phyloP scores from a whole-genome alignment of 2,329 filamentous ascomycete genomes.

The Fusarium napiforme region DNA sequence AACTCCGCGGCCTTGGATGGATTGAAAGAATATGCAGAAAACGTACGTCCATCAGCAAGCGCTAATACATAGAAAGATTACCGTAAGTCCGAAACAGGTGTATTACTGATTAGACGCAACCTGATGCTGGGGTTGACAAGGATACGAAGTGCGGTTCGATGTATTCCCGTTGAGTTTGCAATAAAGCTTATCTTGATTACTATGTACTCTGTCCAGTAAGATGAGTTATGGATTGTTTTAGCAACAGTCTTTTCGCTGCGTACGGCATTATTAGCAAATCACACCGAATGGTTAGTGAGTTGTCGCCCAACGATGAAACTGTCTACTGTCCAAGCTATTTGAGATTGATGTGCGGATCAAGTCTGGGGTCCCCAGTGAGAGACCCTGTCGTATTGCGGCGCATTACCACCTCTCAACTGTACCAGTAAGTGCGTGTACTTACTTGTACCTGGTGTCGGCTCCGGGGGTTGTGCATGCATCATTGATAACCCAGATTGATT shows the following conservation, averaged over 20 bases:
- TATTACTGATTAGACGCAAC: constrained; percentile 11
- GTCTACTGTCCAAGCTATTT: neutral
- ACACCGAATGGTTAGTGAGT: constrained; percentile 11
- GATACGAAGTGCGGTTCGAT: constrained; percentile 15
- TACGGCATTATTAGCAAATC: constrained; percentile 28
- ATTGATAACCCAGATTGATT: constrained; percentile 33
- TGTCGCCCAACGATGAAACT: constrained; percentile 15
- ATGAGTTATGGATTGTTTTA: neutral
- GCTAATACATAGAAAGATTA: constrained; percentile 1
- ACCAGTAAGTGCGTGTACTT: neutral
- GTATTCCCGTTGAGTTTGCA: constrained; percentile 1
- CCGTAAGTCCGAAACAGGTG: constrained; percentile 19
- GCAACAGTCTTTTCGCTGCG: neutral
- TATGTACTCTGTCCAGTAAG: neutral
- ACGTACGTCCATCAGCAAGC: constrained; percentile 8
- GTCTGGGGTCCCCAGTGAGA: constrained; percentile 3
- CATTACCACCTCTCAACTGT: neutral
- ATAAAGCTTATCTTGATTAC: neutral
- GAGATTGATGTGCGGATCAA: constrained; percentile 26
- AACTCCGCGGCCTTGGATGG: neutral
- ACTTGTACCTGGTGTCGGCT: constrained; percentile 38
- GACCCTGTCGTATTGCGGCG: constrained; percentile 30
- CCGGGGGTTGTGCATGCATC: constrained; percentile 37
- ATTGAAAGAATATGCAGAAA: constrained; percentile 15
- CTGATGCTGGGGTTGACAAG: neutral